Conservation (phyloP, 176 grass and related monocot genomes). For the Raddia guianensis region DNA sequence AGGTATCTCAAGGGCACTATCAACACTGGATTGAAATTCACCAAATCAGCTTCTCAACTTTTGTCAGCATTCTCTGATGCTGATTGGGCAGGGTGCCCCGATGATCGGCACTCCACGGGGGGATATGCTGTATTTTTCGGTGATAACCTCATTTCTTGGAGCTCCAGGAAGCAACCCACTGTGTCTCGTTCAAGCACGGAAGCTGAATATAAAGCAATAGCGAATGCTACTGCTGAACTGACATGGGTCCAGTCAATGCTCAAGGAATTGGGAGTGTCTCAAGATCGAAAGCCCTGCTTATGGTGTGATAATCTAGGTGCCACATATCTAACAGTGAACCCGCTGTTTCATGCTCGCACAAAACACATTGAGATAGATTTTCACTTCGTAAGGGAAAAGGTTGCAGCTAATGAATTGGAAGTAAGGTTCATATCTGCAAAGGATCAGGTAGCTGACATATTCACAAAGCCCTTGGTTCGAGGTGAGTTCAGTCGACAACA, state of each 20-base stretch:
- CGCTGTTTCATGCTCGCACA: background rate
- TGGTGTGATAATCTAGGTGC: background rate
- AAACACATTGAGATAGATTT: background rate
- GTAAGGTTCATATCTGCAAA: background rate
- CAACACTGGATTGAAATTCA: too few species aligned
- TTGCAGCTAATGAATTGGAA: background rate
- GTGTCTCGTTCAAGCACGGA: background rate
- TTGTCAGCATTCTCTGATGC: too few species aligned
- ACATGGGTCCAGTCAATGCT: background rate
- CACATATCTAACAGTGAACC: fast-evolving
- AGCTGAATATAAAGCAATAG: background rate
- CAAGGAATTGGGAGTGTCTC: fast-evolving
- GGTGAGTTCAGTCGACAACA: too few species aligned
- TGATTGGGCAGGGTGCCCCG: too few species aligned
- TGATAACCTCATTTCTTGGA: background rate
- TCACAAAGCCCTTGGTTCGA: background rate
- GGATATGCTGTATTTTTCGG: background rate
- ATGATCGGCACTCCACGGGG: too few species aligned
- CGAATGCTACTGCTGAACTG: background rate
- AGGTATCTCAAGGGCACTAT: too few species aligned
- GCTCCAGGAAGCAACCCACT: background rate
- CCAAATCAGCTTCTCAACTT: too few species aligned
- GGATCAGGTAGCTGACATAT: background rate
- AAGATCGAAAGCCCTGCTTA: background rate
- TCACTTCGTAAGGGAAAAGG: background rate